Base-by-base conservation (phyloP, 495 filamentous ascomycete genomes). In the Daldinia vernicosa region DNA sequence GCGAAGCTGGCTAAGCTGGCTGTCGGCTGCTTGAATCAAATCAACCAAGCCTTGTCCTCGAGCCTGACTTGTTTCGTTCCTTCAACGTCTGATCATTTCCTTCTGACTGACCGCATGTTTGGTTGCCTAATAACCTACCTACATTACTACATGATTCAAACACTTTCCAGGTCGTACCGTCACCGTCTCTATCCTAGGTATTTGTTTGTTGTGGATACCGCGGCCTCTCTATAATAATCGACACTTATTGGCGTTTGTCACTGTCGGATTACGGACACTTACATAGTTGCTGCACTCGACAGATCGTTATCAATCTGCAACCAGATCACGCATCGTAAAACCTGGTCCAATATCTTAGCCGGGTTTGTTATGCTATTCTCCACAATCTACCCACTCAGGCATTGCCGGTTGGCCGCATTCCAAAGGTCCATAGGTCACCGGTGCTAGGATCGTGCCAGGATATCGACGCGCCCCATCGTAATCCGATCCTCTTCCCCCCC, bases 331-430 rank as follows among this genome's bases (percentile, higher is more conserved):
- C 51, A 67, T 72, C 60, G 26, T 28, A 7, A 35, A 54, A 65
- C 57, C 66, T 45, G 66, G 61, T 59, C 57, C 22, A 53, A 55
- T 64, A 72, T 63, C 63, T 28, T 50, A 33, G 57, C 22, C 47
- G 15, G 52, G 58, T 60, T 72, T 72, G 69, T 55, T 70, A 56
- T 74, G 65, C 35, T 63, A 59, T 70, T 74, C 66, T 62, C 71
- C 67, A 74, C 67, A 63, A 74, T 74, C 70, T 74, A 54, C 71
- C 67, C 71, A 74, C 59, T 70, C 59, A 74, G 67, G 67, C 43
- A 24, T 63, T 59, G 71, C 67, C 63, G 58, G 60, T 59, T 73
- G 66, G 66, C 66, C 70, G 66, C 70, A 69, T 73, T 73, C 61
- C 61, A 62, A 72, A 61, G 66, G 66, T 69, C 35, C 22, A 58